These are phyloP conservation scores for Stephania yunnanensis DNA, from an alignment of 164 flowering plant genomes.

Conservation along the genomic window DNA sequence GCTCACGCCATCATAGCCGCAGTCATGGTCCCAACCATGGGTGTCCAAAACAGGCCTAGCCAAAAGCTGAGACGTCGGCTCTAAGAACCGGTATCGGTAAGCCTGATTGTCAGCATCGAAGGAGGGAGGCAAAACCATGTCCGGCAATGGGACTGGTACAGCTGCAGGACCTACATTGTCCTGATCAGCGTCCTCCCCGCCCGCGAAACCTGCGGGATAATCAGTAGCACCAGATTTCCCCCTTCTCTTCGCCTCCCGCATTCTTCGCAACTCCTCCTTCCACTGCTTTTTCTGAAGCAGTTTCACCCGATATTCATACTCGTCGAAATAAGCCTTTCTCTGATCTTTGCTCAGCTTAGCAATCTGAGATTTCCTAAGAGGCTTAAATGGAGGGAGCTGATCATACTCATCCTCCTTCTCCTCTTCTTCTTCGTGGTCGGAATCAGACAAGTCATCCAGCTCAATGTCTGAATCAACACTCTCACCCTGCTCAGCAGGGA, in stretches of 20 bases:
- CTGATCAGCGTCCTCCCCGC: conserved; percentile 61
- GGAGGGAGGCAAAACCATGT: conserved; percentile 81
- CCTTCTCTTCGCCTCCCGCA: conserved; percentile 63
- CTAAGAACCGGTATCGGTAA: conserved; percentile 74
- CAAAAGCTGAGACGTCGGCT: conserved; percentile 82
- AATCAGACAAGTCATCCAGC: conserved; percentile 66
- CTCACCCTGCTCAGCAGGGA: conserved; percentile 65
- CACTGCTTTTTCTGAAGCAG: conserved; percentile 93
- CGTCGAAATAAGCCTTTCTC: conserved; percentile 83
- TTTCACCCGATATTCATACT: conserved; percentile 89
- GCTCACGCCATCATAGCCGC: conserved; percentile 92
- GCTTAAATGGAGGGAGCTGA: conserved; percentile 94
- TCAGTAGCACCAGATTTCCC: conserved; percentile 37
- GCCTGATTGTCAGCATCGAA: conserved; percentile 84
- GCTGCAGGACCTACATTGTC: conserved; percentile 69
- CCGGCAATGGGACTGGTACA: conserved; percentile 84
- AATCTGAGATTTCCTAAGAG: conserved; percentile 68
- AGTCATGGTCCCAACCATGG: conserved; percentile 97
- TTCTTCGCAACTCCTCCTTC: conserved; percentile 77
- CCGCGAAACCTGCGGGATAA: conserved; percentile 25
- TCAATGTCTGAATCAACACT: conserved; percentile 80
- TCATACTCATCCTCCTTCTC: conserved; percentile 91
- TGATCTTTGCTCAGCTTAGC: conserved; percentile 82
- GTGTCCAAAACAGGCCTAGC: conserved; percentile 86
- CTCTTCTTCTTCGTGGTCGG: conserved; percentile 68